phyloP scores from a whole-genome alignment of 2,329 filamentous ascomycete genomes.

The Monilinia laxa region DNA sequence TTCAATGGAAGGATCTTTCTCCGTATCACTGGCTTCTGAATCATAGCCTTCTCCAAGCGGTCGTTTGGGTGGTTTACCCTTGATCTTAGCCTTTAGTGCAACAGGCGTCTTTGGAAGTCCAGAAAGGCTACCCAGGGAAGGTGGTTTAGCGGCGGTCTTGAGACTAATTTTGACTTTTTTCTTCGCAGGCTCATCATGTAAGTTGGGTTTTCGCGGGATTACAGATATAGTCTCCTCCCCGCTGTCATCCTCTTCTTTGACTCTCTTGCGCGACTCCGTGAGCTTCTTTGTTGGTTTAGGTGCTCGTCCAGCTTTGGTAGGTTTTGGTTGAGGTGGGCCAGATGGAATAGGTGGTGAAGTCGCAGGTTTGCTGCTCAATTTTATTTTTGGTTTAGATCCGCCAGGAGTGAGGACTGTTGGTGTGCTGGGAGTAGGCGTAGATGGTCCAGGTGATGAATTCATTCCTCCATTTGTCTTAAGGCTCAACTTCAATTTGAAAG shows the following conservation, averaged over 20 bases:
- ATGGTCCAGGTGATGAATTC: conserved; percentile 15
- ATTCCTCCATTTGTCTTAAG: conserved; percentile 16
- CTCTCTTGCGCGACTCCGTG: conserved; percentile 57
- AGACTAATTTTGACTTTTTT: conserved; percentile 52
- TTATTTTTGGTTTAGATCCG: conserved; percentile 38
- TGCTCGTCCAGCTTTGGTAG: conserved; percentile 60
- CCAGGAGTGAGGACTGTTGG: conserved; percentile 30
- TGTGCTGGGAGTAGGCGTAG: conserved; percentile 27
- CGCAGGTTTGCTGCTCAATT: conserved; percentile 34
- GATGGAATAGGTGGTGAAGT: conserved; percentile 26
- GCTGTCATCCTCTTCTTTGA: conserved; percentile 55
- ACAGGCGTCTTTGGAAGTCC: conserved; percentile 37
- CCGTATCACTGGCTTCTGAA: conserved; percentile 88
- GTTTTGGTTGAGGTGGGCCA: conserved; percentile 40
- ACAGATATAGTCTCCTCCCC: conserved; percentile 43
- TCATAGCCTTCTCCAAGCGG: conserved; percentile 89
- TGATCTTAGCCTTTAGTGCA: conserved; percentile 58
- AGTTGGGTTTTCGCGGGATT: conserved; percentile 15
- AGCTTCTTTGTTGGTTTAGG: conserved; percentile 60
- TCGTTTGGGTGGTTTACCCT: conserved; percentile 66
- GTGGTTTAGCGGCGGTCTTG: conserved; percentile 32
- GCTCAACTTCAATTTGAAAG: conserved; percentile 29
- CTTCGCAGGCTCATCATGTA: conserved; percentile 25
- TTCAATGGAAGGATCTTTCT: conserved; percentile 83
- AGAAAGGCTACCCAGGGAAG: conserved; percentile 21